A percentile compares a stretch with the other conserved stretches of the same genome.
These are phyloP conservation scores for Quercus tomentella DNA, from an alignment of 331 rosid species.

Conservation along the genomic window DNA sequence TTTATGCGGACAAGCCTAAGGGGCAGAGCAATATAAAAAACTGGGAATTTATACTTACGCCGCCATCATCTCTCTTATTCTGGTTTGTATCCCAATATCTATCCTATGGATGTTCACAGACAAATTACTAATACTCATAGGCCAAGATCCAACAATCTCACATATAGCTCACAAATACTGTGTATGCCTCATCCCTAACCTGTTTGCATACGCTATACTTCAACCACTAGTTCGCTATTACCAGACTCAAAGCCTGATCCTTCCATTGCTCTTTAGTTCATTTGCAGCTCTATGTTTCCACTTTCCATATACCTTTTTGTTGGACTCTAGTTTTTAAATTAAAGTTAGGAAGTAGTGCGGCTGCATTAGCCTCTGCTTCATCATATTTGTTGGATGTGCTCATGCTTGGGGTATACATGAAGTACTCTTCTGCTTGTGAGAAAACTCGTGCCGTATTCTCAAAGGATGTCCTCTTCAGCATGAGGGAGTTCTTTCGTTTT, in stretches of 20 bases:
- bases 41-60: conserved; percentile 43
- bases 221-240: conserved; percentile 44
- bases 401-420: conserved; percentile 20
- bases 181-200: conserved; percentile 48
- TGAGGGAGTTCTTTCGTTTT: conserved; percentile 27
- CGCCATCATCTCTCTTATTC: conserved; percentile 43
- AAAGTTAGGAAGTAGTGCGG: conserved; percentile 36
- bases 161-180: conserved; percentile 34
- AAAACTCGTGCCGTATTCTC: conserved; percentile 29
- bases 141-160: conserved; percentile 50
- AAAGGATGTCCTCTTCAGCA: conserved; percentile 19
- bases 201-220: conserved; percentile 50
- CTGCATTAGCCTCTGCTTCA: conserved; percentile 35
- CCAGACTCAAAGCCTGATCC: conserved; percentile 45
- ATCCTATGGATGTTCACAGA: conserved; percentile 47
- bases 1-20: conserved; percentile 57
- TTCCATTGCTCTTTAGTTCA: conserved; percentile 43
- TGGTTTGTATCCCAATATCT: conserved; percentile 37
- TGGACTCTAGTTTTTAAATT: conserved; percentile 39
- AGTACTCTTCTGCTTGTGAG: conserved; percentile 35
- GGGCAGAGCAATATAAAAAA: conserved; percentile 46
- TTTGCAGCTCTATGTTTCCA: conserved; percentile 30
- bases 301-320: conserved; percentile 27
- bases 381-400: conserved; percentile 47
- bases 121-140: conserved; percentile 30